Percentiles rank a stretch among this genome's conserved stretches.
These are phyloP conservation scores for Chloromonas sp. DNA, from an alignment of 163 green algal species.

Conservation along the genomic window DNA sequence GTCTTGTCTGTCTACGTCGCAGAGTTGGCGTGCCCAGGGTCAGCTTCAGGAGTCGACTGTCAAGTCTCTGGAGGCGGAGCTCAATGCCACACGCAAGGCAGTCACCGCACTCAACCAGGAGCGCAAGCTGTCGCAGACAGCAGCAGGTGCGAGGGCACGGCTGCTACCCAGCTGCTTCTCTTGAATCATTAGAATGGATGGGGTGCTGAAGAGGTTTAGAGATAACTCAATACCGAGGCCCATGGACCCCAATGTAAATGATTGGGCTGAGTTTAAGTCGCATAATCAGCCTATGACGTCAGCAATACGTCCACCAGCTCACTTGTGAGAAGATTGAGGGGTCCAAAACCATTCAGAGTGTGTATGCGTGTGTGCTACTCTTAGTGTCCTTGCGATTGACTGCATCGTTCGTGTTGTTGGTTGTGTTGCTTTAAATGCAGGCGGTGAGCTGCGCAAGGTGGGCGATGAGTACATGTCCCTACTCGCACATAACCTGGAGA, in stretches of 20 bases:
- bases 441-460: constrained; percentile 44
- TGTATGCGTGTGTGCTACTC: neutral
- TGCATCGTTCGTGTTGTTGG: neutral
- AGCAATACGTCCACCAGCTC: neutral
- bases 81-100: constrained; percentile 22
- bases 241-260: too few relatives aligned
- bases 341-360: neutral
- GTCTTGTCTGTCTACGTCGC: neutral
- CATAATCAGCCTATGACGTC: neutral
- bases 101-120: constrained; percentile 66
- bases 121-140: constrained; percentile 57
- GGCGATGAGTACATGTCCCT: constrained; percentile 37
- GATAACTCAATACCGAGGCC: too few relatives aligned
- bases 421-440: constrained; percentile 13
- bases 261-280: too few relatives aligned
- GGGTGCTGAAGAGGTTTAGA: too few relatives aligned
- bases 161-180: neutral
- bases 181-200: neutral
- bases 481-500: constrained; percentile 62
- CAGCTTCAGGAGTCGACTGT: constrained; percentile 30
- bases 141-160: constrained; percentile 3
- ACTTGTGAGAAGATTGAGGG: neutral
- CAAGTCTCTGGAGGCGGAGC: constrained; percentile 30
- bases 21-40: constrained; percentile 25
- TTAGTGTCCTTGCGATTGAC: neutral